These are phyloP conservation scores for Solanum hybrid DNA, from an alignment of 305 asterid species.

Conservation along the genomic window DNA sequence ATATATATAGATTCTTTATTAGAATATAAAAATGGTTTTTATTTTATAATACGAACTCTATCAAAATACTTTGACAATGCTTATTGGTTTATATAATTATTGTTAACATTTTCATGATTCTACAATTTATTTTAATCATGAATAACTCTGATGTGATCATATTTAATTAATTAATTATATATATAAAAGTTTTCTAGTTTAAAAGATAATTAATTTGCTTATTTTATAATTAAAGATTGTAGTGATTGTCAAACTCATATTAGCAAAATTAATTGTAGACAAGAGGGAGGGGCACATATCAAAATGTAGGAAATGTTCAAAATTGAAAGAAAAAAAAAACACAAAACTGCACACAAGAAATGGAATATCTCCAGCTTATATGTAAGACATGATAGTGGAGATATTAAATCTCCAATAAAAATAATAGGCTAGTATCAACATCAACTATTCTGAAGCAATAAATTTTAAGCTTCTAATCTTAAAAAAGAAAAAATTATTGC, in stretches of 20 bases:
- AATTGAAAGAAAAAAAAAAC: not conserved
- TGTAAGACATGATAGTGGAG: not conserved
- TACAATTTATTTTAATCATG: too few species aligned
- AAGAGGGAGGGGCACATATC: not conserved
- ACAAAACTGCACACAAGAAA: not conserved
- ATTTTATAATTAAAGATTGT: not conserved
- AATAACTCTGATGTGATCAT: not conserved
- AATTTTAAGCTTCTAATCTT: not conserved
- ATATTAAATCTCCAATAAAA: not conserved
- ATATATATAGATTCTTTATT: too few species aligned
- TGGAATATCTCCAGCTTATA: not conserved
- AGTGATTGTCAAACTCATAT: not conserved
- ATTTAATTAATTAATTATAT: too few species aligned
- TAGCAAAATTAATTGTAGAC: not conserved
- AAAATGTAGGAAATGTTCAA: not conserved
- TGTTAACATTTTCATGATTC: not conserved
- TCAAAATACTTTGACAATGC: not conserved
- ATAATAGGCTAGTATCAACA: not conserved
- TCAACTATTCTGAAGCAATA: not conserved
- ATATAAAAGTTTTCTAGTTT: too few species aligned
- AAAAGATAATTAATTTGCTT: not conserved
- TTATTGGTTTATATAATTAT: too few species aligned
- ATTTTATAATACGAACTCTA: not conserved
- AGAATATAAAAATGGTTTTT: not conserved
- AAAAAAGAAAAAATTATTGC: not conserved